These are phyloP conservation scores for Aspergillus udagawae DNA, from an alignment of 2,329 filamentous ascomycete genomes.

Conservation along the genomic window DNA sequence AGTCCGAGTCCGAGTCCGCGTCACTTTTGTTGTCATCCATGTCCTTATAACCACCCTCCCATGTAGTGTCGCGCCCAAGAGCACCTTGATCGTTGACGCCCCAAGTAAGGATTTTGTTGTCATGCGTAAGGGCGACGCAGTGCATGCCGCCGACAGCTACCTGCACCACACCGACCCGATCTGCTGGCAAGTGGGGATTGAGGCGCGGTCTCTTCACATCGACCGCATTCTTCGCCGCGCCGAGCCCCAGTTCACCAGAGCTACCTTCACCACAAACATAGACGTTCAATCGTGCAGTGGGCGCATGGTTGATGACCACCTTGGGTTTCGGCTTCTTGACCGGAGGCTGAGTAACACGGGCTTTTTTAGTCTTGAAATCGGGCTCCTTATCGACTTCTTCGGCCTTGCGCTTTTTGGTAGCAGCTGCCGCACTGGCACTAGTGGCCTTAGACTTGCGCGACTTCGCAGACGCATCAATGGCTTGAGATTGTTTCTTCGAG, in stretches of 20 bases:
- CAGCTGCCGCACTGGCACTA: conserved; percentile 13
- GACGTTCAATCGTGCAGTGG: conserved; percentile 58
- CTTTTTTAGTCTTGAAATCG: conserved; percentile 27
- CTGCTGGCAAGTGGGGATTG: conserved; percentile 57
- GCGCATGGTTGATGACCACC: conserved; percentile 59
- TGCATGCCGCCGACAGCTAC: conserved; percentile 81
- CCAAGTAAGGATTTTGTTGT: conserved; percentile 81
- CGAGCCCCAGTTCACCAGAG: conserved; percentile 78
- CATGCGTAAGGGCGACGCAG: conserved; percentile 67
- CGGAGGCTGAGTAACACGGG: conserved; percentile 24
- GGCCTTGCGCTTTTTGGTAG: conserved; percentile 34
- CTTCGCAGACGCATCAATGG: conserved; percentile 15
- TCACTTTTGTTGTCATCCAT: conserved; percentile 40
- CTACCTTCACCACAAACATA: conserved; percentile 78
- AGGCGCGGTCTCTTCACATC: conserved; percentile 72
- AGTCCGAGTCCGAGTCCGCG: conserved; percentile 43
- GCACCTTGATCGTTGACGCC: conserved; percentile 84
- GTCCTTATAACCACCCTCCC: conserved; percentile 60
- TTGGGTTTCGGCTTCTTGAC: conserved; percentile 30
- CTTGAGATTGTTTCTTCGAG: conserved; percentile 9
- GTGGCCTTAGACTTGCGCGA: conserved; percentile 22
- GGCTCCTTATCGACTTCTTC: conserved; percentile 25
- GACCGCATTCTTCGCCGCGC: conserved; percentile 60
- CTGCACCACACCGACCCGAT: conserved; percentile 65
- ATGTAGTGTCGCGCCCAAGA: conserved; percentile 68